Conservation (phyloP, 169 alveolate species). For the Plasmodium reichenowi region DNA sequence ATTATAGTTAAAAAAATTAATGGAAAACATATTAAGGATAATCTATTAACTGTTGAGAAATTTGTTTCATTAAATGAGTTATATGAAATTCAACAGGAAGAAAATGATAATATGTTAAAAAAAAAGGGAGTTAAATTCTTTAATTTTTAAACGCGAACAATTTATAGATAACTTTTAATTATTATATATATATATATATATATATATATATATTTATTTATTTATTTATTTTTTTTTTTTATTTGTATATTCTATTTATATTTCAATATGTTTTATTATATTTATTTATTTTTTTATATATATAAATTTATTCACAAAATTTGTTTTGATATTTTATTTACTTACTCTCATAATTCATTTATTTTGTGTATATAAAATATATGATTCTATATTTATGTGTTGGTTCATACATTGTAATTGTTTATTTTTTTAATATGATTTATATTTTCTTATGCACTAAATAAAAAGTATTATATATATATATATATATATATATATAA, state of each 20-base stretch:
- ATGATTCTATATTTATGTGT: too few species aligned
- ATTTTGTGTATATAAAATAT: too few species aligned
- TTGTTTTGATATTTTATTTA: too few species aligned
- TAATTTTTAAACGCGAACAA: not conserved
- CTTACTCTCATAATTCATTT: too few species aligned
- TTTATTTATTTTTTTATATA: too few species aligned
- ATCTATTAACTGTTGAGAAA: slow-evolving; percentile 71
- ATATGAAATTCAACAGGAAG: slow-evolving; percentile 64
- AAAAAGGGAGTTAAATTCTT: slow-evolving; percentile 1
- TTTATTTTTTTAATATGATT: too few species aligned
- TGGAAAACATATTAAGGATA: slow-evolving; percentile 53
- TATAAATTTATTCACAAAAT: too few species aligned
- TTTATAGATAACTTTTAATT: not conserved
- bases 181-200: slow-evolving; percentile 1
- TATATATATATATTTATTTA: not conserved
- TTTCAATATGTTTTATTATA: too few species aligned
- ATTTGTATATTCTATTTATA: not conserved
- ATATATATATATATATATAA: too few species aligned
- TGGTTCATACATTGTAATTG: too few species aligned
- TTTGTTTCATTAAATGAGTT: slow-evolving; percentile 75
- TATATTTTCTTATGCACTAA: too few species aligned
- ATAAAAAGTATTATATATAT: too few species aligned
- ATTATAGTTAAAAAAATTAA: slow-evolving; percentile 72
- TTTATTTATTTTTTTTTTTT: not conserved
- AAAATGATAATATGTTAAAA: slow-evolving; percentile 30